Evolutionary conservation across 176 grass and related monocot genomes (phyloP).

Genomic region (Oryza glaberrima): DNA sequence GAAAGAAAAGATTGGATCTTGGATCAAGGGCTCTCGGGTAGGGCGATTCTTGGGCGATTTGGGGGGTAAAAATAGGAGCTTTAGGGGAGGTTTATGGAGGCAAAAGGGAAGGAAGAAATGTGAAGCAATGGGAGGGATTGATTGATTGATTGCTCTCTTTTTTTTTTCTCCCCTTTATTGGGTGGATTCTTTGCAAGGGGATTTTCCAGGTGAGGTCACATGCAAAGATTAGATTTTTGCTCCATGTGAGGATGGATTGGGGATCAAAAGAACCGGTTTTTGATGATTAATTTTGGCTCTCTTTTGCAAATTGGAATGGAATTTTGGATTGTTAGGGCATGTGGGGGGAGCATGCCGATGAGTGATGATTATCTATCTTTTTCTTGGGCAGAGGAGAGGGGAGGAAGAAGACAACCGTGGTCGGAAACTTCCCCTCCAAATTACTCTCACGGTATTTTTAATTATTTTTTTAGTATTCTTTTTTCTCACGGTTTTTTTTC

Average conservation of each 20-base stretch:
- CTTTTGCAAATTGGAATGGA: slow-evolving; percentile 44
- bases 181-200: slow-evolving; percentile 37
- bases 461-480: background rate
- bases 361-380: slow-evolving; percentile 30
- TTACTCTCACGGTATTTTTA: no score
- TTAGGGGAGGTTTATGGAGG: slow-evolving; percentile 31
- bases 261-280: slow-evolving; percentile 17
- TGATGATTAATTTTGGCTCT: slow-evolving; percentile 17
- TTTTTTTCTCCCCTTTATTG: background rate
- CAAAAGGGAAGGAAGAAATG: slow-evolving; percentile 28
- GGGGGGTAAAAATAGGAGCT: slow-evolving; percentile 24
- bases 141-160: slow-evolving; percentile 40
- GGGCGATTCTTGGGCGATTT: slow-evolving; percentile 21
- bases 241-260: slow-evolving; percentile 22
- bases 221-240: slow-evolving; percentile 36
- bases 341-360: slow-evolving; percentile 41
- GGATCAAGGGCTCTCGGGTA: slow-evolving; percentile 5
- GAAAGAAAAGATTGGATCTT: slow-evolving; percentile 38
- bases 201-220: slow-evolving; percentile 51
- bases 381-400: slow-evolving; percentile 1
- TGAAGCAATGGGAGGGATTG: background rate
- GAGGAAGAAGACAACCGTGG: slow-evolving; percentile 46
- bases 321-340: slow-evolving; percentile 44
- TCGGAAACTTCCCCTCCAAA: slow-evolving; percentile 31
- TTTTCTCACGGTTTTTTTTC: no score